These are phyloP conservation scores for Claviceps humidiphila DNA, from an alignment of 2,329 filamentous ascomycete species.

Conservation along the genomic window DNA sequence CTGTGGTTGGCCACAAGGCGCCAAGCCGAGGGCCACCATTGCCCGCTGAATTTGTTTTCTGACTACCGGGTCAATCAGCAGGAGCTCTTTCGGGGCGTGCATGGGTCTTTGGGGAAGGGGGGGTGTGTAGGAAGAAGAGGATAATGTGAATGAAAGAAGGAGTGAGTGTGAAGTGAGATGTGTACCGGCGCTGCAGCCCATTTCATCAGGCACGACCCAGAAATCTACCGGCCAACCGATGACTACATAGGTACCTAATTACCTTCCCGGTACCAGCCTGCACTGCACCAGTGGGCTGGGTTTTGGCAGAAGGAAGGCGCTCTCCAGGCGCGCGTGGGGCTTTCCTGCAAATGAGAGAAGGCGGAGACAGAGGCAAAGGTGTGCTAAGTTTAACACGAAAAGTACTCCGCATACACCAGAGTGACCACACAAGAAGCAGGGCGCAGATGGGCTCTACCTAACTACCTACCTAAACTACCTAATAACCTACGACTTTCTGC, in stretches of 20 bases:
- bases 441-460: background rate
- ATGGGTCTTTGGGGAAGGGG: background rate
- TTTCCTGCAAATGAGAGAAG: background rate
- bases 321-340: constrained; percentile 1
- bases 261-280: background rate
- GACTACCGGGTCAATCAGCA: constrained; percentile 5
- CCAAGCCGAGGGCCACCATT: constrained; percentile 8
- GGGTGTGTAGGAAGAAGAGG: constrained; percentile 1
- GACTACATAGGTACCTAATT: background rate
- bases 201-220: background rate
- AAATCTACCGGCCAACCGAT: background rate
- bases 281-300: background rate
- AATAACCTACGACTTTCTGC: background rate
- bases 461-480: background rate
- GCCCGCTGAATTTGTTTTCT: constrained; percentile 7
- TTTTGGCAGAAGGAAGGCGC: constrained; percentile 2
- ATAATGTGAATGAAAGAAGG: constrained; percentile 5
- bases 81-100: constrained; percentile 3
- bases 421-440: background rate
- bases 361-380: background rate
- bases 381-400: background rate
- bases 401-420: background rate
- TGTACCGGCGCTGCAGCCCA: background rate
- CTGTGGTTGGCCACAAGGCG: constrained; percentile 11
- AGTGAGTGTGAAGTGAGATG: constrained; percentile 5